Evolutionary conservation across 73 alveolate genomes (phyloP).

Genomic region (Paramecium tetraurelia): DNA sequence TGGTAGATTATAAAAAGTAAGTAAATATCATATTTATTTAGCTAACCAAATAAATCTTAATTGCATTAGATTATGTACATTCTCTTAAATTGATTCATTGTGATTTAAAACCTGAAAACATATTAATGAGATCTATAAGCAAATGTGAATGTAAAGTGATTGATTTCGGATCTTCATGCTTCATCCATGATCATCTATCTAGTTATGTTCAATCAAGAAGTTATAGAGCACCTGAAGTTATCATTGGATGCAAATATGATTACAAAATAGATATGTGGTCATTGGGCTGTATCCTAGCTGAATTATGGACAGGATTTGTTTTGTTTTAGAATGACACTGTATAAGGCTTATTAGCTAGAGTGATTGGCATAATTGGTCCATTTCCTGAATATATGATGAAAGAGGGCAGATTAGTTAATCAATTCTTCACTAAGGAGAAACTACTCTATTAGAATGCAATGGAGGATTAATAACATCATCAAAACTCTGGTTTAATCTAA

Average conservation of each 20-base stretch:
- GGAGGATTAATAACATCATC: conserved; percentile 68
- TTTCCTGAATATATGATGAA: conserved; percentile 97
- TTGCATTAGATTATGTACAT: conserved; percentile 74
- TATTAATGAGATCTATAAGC: conserved; percentile 64
- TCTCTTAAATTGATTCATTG: conserved; percentile 58
- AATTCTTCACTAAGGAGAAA: conserved; percentile 97
- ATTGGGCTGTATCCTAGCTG: conserved; percentile 78
- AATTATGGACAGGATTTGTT: conserved; percentile 93
- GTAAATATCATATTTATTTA: not conserved
- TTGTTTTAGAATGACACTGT: conserved; percentile 96
- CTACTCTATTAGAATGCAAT: conserved; percentile 90
- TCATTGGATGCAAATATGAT: conserved; percentile 79
- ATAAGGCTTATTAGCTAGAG: conserved; percentile 96
- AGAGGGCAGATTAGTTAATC: conserved; percentile 94
- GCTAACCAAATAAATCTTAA: conserved; percentile 69
- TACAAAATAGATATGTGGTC: conserved; percentile 83
- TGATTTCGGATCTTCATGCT: conserved; percentile 79
- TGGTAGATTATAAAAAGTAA: conserved; percentile 65
- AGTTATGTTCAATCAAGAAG: conserved; percentile 75
- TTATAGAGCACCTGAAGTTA: conserved; percentile 82
- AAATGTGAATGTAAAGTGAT: conserved; percentile 71
- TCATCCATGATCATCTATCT: conserved; percentile 64
- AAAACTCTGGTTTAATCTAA: conserved; percentile 70
- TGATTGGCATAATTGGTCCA: conserved; percentile 98
- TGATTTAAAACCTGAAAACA: conserved; percentile 58